A percentile compares a stretch with the other conserved stretches of the same genome.
Conservation (phyloP, 1,139 yeast species). For the Pichia inconspicua region DNA sequence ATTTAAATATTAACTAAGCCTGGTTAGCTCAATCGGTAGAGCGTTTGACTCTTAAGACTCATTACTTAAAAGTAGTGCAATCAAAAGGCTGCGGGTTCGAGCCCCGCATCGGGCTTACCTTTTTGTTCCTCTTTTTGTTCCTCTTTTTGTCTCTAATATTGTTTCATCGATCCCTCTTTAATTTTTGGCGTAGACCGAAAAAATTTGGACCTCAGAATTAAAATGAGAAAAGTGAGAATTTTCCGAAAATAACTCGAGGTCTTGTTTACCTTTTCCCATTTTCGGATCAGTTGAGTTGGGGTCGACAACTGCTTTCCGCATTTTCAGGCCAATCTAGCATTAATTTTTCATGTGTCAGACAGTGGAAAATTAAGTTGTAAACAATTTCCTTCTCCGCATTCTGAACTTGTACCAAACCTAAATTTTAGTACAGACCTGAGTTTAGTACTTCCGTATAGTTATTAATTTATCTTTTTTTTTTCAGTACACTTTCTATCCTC, state of each 20-base stretch:
- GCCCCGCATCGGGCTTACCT: slow-evolving; percentile 27
- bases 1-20: slow-evolving; percentile 4
- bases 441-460: no score
- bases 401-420: no score
- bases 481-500: background rate
- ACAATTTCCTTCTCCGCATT: no score
- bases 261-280: background rate
- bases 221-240: no score
- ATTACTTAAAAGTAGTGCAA: slow-evolving; percentile 7
- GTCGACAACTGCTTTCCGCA: background rate
- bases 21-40: slow-evolving; percentile 32
- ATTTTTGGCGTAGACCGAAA: no score
- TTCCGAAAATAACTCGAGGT: no score
- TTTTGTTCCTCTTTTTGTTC: slow-evolving; percentile 4
- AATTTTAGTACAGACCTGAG: no score
- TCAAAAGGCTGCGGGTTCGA: slow-evolving; percentile 36
- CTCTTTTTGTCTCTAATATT: background rate
- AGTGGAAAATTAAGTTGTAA: background rate
- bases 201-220: no score
- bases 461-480: background rate
- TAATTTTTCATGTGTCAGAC: no score
- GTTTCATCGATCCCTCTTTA: no score
- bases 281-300: background rate
- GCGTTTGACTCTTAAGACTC: slow-evolving; percentile 30
- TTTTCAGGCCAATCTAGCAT: no score